Evolutionary conservation across 2,329 filamentous ascomycete species (phyloP), one percentile per base, ranked within the genome.

Genomic region (Calcarisporium arbuscula): DNA sequence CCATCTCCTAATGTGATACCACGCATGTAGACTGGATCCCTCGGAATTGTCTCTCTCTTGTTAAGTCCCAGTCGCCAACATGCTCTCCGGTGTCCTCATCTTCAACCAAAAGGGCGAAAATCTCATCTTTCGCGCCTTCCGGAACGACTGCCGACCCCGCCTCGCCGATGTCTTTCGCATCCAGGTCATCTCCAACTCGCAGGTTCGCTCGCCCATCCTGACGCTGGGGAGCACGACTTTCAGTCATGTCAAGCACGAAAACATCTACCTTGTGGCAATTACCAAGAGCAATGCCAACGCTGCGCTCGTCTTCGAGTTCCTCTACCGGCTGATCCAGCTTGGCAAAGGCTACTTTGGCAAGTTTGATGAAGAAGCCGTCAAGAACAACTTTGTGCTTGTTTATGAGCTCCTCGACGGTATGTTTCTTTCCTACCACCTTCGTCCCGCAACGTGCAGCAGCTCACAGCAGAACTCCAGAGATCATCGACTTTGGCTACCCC

Each of bases 71-170:
- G 36, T 47, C 48, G 50, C 46, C 66, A 81, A 54, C 45, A 98
- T 98, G 94, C 73, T 98, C 50, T 96, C 90, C 50, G 92, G 92
- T 40, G 90, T 98, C 55, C 80, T 98, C 49, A 82, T 98, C 50
- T 98, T 98, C 75, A 98, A 98, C 51, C 92, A 98, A 63, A 98
- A 98, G 68, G 92, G 92, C 67, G 92, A 98, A 70, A 95, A 98
- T 65, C 85, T 98, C 57, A 98, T 98, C 64, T 95, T 98, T 70
- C 87, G 92, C 57, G 88, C 92, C 53, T 98, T 98, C 67, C 88
- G 92, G 56, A 95, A 95, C 61, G 94, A 98, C 68, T 96, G 92
- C 67, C 87, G 94, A 38, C 92, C 92, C 36, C 87, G 92, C 34
- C 84, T 98, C 46, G 92, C 92, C 66, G 92, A 98, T 59, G 90